These are phyloP conservation scores for Mortierella sp. DNA, from an alignment of 371 early-diverging fungal species.

Conservation along the genomic window DNA sequence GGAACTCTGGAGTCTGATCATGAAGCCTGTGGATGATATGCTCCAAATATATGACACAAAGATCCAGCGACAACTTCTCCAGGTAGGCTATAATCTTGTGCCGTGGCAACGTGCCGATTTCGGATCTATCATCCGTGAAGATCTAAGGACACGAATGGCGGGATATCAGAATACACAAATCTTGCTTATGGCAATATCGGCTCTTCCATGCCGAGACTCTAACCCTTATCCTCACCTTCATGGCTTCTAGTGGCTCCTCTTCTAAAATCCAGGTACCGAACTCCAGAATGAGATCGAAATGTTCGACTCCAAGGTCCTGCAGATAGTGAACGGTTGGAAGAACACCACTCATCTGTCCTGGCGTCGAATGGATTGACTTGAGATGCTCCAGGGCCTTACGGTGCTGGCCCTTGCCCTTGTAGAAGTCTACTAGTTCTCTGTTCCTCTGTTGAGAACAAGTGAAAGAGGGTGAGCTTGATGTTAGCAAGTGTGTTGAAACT, in stretches of 20 bases:
- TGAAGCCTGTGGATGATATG: slow-evolving; percentile 77
- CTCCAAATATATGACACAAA: slow-evolving; percentile 81
- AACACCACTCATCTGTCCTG: slow-evolving; percentile 69
- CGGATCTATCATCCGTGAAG: slow-evolving; percentile 78
- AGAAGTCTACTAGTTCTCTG: slow-evolving; percentile 89
- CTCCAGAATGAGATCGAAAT: slow-evolving; percentile 84
- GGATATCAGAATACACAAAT: neutral
- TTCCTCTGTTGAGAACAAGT: slow-evolving; percentile 65
- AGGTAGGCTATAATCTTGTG: slow-evolving; percentile 66
- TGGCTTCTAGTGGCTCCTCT: slow-evolving; percentile 71
- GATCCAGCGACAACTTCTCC: slow-evolving; percentile 67
- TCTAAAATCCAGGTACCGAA: slow-evolving; percentile 84
- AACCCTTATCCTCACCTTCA: slow-evolving; percentile 70
- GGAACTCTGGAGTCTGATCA: slow-evolving; percentile 78
- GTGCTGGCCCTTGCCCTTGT: slow-evolving; percentile 88
- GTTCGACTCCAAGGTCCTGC: slow-evolving; percentile 75
- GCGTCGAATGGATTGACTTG: slow-evolving; percentile 35
- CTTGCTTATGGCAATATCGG: no score
- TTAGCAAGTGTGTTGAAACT: no score
- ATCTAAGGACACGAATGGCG: slow-evolving; percentile 57
- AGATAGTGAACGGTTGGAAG: slow-evolving; percentile 80
- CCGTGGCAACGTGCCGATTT: slow-evolving; percentile 66
- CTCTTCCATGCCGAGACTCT: neutral
- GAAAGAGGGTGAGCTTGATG: neutral
- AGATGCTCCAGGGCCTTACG: slow-evolving; percentile 87